phyloP scores from a whole-genome alignment of 2,329 filamentous ascomycete genomes.

The Ciborinia camelliae region DNA sequence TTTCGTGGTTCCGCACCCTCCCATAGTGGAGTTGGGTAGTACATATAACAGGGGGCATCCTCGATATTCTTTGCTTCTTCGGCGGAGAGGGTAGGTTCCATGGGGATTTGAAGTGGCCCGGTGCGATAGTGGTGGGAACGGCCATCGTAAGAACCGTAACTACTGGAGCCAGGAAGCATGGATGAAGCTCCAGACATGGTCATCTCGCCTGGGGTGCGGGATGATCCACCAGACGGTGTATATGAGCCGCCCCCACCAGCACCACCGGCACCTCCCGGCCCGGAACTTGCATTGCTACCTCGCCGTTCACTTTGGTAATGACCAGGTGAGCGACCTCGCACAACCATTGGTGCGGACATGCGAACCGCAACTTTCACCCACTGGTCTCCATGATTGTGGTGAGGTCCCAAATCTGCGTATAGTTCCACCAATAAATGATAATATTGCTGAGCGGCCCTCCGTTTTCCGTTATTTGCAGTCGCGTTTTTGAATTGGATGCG shows the following conservation, averaged over 20 bases:
- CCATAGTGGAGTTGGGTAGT: conserved; percentile 35
- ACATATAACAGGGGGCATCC: conserved; percentile 34
- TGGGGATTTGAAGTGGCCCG: conserved; percentile 32
- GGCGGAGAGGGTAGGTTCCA: conserved; percentile 35
- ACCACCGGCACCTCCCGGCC: conserved; percentile 47
- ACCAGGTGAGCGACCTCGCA: conserved; percentile 62
- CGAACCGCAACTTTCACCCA: conserved; percentile 58
- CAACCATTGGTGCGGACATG: conserved; percentile 60
- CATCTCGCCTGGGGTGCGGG: conserved; percentile 33
- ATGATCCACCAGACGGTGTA: conserved; percentile 28
- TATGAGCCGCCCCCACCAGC: conserved; percentile 34
- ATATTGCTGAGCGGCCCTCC: conserved; percentile 69
- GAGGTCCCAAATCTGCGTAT: conserved; percentile 51
- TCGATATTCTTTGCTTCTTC: conserved; percentile 37
- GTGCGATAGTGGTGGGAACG: conserved; percentile 34
- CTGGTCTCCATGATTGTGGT: conserved; percentile 35
- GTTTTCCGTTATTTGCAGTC: conserved; percentile 72
- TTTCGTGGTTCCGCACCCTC: conserved; percentile 33
- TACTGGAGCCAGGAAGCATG: conserved; percentile 30
- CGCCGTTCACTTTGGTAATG: conserved; percentile 56
- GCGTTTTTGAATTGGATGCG: conserved; percentile 74
- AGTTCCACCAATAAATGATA: conserved; percentile 69
- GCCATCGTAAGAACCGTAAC: conserved; percentile 32
- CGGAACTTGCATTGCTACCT: conserved; percentile 51
- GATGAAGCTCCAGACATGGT: conserved; percentile 33